Base-by-base conservation (phyloP, 2,329 filamentous ascomycete genomes). In the Sclerotinia subarctica region DNA sequence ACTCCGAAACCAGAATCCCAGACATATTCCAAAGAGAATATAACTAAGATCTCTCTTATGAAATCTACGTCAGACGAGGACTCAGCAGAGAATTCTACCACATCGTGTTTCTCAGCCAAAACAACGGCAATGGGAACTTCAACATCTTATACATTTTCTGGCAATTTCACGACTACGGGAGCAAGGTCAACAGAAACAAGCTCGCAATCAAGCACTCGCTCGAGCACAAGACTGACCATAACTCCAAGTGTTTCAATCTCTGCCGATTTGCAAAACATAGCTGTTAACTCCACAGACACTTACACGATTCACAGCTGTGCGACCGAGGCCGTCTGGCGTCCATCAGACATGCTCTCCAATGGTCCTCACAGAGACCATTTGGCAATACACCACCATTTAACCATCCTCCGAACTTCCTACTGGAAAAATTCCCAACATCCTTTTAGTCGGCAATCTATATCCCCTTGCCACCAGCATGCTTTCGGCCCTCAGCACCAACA, bases 241-340 rank as follows among this genome's bases (percentile, higher is more conserved):
- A 38, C 11, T 38, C 35, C 10, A 11, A 24, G 35, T 19, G n/a
- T 46, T 10, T 5, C 24, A 21, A 32, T 35, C 5, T 29, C 24
- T 21, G 11, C 10, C 17, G 8, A 29, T 19, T 29, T 32, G n/a
- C n/a, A 21, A 32, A 17, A 13, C 1, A 49, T 35, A 26, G 49
- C 21, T 21, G 8, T 26, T 7, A 15, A 11, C 32, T 66, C 52
- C 44, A 35, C 29, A 19, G 49, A 19, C 11, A 24, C 21, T 47
- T 57, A 66, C 17, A 66, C 52, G 4, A 8, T 57, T 4, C 56
- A 65, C 52, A 47, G n/a, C 5, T 65, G 42, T 47, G 52, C 35
- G 26, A 35, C 10, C 1, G 19, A 65, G 35, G 24, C 19, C 10
- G 24, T 65, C 38, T 35, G 38, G 51, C 57, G 26, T 32, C 52